Evolutionary conservation across 2,329 filamentous ascomycete genomes (phyloP).

Genomic region (Fusarium miscanthi): DNA sequence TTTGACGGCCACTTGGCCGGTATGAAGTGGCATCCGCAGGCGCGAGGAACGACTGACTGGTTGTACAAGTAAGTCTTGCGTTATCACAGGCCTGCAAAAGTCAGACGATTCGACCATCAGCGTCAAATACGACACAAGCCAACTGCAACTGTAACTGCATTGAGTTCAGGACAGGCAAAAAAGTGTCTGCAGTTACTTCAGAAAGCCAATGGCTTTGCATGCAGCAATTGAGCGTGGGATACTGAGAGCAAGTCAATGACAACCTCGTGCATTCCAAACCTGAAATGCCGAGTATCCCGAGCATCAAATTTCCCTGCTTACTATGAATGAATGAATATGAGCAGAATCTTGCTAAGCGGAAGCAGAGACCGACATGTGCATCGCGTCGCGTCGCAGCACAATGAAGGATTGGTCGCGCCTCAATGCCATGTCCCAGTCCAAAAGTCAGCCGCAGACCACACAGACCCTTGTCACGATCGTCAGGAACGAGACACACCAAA

Average conservation of each 20-base stretch:
- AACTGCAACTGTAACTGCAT: conserved; percentile 2
- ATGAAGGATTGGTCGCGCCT: neutral
- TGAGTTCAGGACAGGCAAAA: neutral
- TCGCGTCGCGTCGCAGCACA: conserved; percentile 5
- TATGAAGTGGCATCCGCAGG: neutral
- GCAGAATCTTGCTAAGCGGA: conserved; percentile 12
- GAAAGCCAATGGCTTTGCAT: neutral
- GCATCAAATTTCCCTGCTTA: neutral
- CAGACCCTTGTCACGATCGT: conserved; percentile 42
- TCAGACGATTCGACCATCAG: neutral
- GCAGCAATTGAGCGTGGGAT: conserved; percentile 5
- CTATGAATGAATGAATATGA: neutral
- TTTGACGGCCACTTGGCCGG: conserved; percentile 10
- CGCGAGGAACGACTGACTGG: neutral
- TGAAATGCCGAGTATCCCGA: conserved; percentile 18
- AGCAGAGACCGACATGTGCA: conserved; percentile 23
- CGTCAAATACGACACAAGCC: conserved; percentile 1
- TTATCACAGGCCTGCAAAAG: neutral
- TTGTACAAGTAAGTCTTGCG: neutral
- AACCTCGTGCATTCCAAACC: neutral
- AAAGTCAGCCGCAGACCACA: conserved; percentile 25
- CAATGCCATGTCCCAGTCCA: conserved; percentile 8
- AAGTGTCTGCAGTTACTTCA: neutral
- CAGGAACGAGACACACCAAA: conserved; percentile 44
- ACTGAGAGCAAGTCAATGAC: conserved; percentile 13